A percentile compares a stretch with the other conserved stretches of the same genome.
These are phyloP conservation scores for Fusarium compactum DNA, from an alignment of 2,329 filamentous ascomycete genomes.

Conservation along the genomic window DNA sequence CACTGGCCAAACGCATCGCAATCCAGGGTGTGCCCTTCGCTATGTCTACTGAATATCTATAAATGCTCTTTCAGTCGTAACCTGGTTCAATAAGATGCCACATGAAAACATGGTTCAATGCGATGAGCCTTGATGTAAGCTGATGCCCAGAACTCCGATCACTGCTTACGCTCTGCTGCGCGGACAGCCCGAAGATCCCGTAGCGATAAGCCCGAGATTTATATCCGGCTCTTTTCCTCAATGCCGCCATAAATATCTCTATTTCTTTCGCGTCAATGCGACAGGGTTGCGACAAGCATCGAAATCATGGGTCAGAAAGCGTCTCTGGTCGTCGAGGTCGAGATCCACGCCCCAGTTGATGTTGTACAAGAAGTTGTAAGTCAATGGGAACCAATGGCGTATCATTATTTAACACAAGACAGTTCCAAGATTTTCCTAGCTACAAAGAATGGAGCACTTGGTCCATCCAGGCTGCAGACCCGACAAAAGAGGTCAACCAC, in stretches of 20 bases:
- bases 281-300: not conserved
- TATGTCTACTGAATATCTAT: not conserved
- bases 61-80: not conserved
- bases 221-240: rapidly evolving
- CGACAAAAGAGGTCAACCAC: constrained; percentile 1
- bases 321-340: constrained; percentile 9
- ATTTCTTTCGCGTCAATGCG: not conserved
- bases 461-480: constrained; percentile 1
- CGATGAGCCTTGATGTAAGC: not conserved
- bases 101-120: not conserved
- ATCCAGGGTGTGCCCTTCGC: not conserved
- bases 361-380: constrained; percentile 10
- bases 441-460: constrained; percentile 22
- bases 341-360: constrained; percentile 17
- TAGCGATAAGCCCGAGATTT: not conserved
- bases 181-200: not conserved
- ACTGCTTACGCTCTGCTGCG: not conserved
- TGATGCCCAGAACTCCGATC: not conserved
- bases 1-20: not conserved
- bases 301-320: constrained; percentile 7
- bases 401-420: rapidly evolving
- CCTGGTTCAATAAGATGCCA: not conserved
- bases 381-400: too few species aligned
- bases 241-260: not conserved
- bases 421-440: constrained; percentile 12